Conservation (phyloP, 148 eudicot genomes). For the Diospyros lotus region DNA sequence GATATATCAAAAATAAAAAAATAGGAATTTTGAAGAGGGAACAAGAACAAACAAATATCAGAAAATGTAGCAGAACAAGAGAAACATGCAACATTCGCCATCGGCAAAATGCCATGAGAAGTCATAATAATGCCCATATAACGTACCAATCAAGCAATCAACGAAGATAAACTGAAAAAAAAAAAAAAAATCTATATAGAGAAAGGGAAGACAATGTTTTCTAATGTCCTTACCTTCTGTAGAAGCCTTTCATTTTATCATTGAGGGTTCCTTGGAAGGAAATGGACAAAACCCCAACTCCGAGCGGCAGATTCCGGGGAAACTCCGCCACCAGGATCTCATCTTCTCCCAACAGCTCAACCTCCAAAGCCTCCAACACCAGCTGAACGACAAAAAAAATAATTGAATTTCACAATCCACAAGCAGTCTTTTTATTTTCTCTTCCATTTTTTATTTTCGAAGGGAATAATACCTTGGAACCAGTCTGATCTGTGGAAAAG, state of each 20-base stretch:
- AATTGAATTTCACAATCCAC: neutral
- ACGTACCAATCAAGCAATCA: neutral
- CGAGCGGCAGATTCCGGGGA: conserved; percentile 60
- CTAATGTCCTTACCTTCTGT: conserved; percentile 55
- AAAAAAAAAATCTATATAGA: neutral
- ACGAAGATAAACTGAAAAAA: neutral
- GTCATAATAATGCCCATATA: neutral
- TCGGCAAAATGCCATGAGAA: too few relatives aligned
- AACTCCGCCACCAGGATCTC: conserved; percentile 81
- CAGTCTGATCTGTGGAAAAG: conserved; percentile 31
- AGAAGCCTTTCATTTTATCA: conserved; percentile 96
- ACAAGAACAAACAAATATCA: too few relatives aligned
- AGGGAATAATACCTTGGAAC: conserved; percentile 37
- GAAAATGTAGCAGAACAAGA: too few relatives aligned
- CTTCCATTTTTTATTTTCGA: neutral
- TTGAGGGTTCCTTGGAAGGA: conserved; percentile 74
- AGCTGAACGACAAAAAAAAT: conserved; percentile 9
- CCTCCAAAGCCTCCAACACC: conserved; percentile 50
- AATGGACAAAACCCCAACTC: conserved; percentile 57
- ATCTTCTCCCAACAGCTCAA: conserved; percentile 60
- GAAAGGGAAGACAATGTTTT: neutral
- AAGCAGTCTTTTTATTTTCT: too few relatives aligned
- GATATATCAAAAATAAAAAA: too few relatives aligned
- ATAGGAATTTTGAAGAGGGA: too few relatives aligned
- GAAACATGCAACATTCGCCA: too few relatives aligned